A percentile compares a stretch with the other conserved stretches of the same genome.
These are phyloP conservation scores for Geranium rotundifolium DNA, from an alignment of 345 rosid genomes.

Conservation along the genomic window DNA sequence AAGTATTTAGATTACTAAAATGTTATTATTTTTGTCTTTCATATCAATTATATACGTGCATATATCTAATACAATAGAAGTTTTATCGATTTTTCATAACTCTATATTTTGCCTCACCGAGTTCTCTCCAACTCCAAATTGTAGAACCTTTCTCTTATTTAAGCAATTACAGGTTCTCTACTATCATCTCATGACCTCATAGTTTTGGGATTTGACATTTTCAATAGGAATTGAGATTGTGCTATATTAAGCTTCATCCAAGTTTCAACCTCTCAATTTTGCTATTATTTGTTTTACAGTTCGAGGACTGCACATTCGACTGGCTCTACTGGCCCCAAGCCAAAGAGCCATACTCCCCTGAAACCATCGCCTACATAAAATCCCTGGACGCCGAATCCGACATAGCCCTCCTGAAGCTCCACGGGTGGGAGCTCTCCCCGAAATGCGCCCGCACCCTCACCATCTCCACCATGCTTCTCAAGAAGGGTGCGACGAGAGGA, in stretches of 20 bases:
- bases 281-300: slow-evolving; percentile 26
- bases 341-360: slow-evolving; percentile 43
- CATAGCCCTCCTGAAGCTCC: slow-evolving; percentile 45
- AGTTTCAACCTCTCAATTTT: not conserved
- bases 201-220: too few relatives aligned
- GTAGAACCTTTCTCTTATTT: too few relatives aligned
- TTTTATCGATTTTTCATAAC: too few relatives aligned
- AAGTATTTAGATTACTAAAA: too few relatives aligned
- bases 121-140: too few relatives aligned
- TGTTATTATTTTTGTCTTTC: too few relatives aligned
- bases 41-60: too few relatives aligned
- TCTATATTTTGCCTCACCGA: too few relatives aligned
- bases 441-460: slow-evolving; percentile 38
- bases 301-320: slow-evolving; percentile 87
- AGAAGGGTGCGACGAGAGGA: slow-evolving; percentile 63
- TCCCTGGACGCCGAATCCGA: slow-evolving; percentile 54
- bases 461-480: slow-evolving; percentile 73
- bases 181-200: too few relatives aligned
- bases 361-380: slow-evolving; percentile 43
- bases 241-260: not conserved
- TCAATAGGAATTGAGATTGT: too few relatives aligned
- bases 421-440: slow-evolving; percentile 64
- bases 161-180: too few relatives aligned
- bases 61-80: too few relatives aligned
- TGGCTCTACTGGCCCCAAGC: slow-evolving; percentile 97